Conservation (phyloP, 176 grass and related monocot genomes). For the Thalia dealbata region DNA sequence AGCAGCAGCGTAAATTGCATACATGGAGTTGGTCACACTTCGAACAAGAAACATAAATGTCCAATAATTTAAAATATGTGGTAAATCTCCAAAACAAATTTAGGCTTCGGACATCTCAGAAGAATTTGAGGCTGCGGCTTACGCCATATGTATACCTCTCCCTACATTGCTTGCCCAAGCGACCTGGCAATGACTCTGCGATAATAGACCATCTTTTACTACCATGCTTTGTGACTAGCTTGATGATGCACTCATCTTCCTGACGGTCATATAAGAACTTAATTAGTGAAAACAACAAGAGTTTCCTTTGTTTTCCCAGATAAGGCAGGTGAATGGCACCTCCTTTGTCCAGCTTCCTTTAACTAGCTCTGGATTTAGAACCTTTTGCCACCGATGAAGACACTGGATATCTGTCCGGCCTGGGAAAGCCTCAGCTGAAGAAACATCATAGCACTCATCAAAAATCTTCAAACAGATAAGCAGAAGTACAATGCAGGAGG, state of each 20-base stretch:
- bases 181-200: constrained; percentile 8
- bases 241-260: constrained; percentile 11
- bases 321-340: background rate
- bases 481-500: background rate
- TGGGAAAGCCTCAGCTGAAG: constrained; percentile 1
- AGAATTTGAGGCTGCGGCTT: background rate
- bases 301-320: background rate
- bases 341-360: constrained; percentile 14
- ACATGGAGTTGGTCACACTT: background rate
- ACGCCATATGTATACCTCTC: background rate
- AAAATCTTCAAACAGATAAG: background rate
- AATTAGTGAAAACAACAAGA: background rate
- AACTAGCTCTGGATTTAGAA: constrained; percentile 8
- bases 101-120: background rate
- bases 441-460: background rate
- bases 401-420: constrained; percentile 14
- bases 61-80: background rate
- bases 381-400: constrained; percentile 10
- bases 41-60: background rate
- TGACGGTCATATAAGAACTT: background rate
- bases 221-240: constrained; percentile 6
- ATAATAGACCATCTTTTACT: constrained; percentile 9
- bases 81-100: background rate
- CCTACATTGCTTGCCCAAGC: constrained; percentile 16
- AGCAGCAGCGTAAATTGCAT: background rate